These are phyloP conservation scores for Neurospora pannonica DNA, from an alignment of 495 filamentous ascomycete species.

Conservation along the genomic window DNA sequence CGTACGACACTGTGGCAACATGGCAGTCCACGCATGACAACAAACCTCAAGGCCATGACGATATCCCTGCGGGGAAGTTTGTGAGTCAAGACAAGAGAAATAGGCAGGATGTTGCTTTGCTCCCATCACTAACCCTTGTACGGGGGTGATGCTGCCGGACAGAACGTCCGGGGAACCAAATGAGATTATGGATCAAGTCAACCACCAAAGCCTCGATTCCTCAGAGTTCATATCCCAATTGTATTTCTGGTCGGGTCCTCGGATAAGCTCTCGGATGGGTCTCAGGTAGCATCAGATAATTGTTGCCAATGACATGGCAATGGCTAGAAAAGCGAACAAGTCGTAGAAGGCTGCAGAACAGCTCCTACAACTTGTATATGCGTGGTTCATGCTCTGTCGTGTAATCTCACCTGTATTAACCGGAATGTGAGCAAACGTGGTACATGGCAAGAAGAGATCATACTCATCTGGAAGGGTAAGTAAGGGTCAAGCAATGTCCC, in stretches of 20 bases:
- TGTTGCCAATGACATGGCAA: conserved; percentile 6
- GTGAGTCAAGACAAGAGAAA: background rate
- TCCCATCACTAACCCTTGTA: background rate
- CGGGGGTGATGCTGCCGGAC: background rate
- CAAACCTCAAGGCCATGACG: background rate
- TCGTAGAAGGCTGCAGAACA: conserved; percentile 11
- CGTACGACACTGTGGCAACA: background rate
- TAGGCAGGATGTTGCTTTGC: background rate
- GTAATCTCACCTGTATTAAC: conserved; percentile 4
- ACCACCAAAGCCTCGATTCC: background rate
- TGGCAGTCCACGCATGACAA: background rate
- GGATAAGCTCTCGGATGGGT: conserved; percentile 8
- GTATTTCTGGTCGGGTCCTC: background rate
- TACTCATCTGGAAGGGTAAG: background rate
- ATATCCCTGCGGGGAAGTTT: background rate
- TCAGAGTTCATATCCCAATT: background rate
- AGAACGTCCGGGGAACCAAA: background rate
- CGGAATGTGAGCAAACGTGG: background rate
- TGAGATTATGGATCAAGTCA: background rate
- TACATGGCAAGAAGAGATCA: background rate
- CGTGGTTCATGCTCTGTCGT: conserved; percentile 7
- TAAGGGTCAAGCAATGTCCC: background rate
- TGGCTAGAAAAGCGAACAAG: background rate
- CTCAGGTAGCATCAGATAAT: conserved; percentile 13
- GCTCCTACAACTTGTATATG: conserved; percentile 9